These are phyloP conservation scores for Trichoderma harzianum DNA, from an alignment of 2,329 filamentous ascomycete genomes.

Conservation along the genomic window DNA sequence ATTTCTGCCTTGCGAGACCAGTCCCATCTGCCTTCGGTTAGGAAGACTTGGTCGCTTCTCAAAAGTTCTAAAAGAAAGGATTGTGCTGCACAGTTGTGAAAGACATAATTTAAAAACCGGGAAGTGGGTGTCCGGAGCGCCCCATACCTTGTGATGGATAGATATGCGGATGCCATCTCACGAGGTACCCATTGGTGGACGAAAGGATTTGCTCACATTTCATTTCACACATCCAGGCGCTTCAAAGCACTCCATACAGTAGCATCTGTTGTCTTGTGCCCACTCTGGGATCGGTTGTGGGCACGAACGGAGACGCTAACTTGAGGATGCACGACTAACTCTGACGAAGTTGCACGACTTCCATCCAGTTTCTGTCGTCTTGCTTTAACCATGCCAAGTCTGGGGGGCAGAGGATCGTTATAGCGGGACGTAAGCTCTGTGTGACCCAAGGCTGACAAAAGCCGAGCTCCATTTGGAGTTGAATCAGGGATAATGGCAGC, in stretches of 20 bases:
- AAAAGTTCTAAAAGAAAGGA: background rate
- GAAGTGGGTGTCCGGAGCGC: background rate
- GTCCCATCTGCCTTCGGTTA: background rate
- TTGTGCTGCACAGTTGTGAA: background rate
- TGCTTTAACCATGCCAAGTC: background rate
- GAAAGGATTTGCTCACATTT: constrained; percentile 12
- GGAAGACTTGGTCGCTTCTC: background rate
- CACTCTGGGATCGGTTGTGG: constrained; percentile 10
- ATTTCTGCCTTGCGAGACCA: background rate
- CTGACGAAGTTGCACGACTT: background rate
- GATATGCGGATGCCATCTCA: background rate
- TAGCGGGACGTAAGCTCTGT: background rate
- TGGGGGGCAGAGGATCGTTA: background rate
- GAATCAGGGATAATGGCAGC: background rate
- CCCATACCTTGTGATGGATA: background rate
- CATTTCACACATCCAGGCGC: constrained; percentile 1
- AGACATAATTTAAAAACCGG: background rate
- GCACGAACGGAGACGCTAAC: constrained; percentile 5
- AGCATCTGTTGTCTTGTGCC: constrained; percentile 4
- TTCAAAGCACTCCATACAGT: background rate
- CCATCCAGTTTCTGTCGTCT: background rate
- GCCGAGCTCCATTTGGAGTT: background rate
- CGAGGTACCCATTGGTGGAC: background rate
- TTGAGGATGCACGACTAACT: constrained; percentile 9
- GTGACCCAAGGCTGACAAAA: background rate